Evolutionary conservation across 1,139 yeast species (phyloP), one percentile per base, ranked within the genome.

Genomic region (Suhomyces coccinellae): DNA sequence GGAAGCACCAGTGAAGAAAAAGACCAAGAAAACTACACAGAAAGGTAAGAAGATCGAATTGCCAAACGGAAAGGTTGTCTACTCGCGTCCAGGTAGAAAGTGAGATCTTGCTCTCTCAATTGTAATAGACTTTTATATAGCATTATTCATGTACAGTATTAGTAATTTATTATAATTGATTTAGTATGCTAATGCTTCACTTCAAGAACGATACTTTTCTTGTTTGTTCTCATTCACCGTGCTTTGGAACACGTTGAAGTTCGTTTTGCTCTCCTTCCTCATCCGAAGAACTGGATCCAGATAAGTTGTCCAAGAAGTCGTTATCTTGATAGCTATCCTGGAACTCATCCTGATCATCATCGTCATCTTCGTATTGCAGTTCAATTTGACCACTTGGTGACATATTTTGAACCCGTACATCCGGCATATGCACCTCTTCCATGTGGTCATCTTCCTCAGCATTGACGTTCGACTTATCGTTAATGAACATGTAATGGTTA

Each of bases 11-110:
- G 50, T 48, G 26, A 52, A 50, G 27, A 61, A 59, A 46, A 62
- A 64, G 50, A 46, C 51, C 26, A 66, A 61, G 53, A 73, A 67
- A 56, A 66, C 67, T 46, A 55, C 57, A 20, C 69, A 62, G 24
- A 67, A 62, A 45, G 82, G 81, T 10, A 71, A 72, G 43, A 78
- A 73, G 54, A 60, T 71, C 27, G 80, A 73, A 41, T 63, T 81
- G 47, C 84, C 85, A 13, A 82, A 81, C 56, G 87, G 87, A 0
- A 81, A 80, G 55, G 81, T 79, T 2, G 71, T 79, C 2, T 79
- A 79, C 50, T 71, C 78, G 10, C 71, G 82, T 56, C 54, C 64
- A 14, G 33, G 43, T 31, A 50, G 46, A 46, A 57, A 55, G 33
- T 34, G 37, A 37, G 29, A 41, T 17, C 14, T 38, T 32, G n/a